Percentiles rank a stretch among this genome's conserved stretches.
These are phyloP conservation scores for Tephrocybe sp. DNA, from an alignment of 768 basidiomycete species.

Conservation along the genomic window DNA sequence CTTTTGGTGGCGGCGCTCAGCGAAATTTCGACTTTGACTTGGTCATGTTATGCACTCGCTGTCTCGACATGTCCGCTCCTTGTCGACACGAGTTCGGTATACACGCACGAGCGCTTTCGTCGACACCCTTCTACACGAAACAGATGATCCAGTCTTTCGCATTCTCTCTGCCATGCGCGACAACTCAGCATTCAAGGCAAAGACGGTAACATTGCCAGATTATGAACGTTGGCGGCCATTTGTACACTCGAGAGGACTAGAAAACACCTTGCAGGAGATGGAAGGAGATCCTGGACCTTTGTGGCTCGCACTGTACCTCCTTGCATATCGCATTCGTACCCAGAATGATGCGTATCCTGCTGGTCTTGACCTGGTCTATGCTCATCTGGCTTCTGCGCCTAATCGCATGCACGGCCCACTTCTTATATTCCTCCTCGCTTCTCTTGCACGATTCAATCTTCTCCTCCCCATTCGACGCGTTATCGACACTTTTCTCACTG, in stretches of 20 bases:
- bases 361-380: constrained; percentile 40
- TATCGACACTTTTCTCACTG: constrained; percentile 37
- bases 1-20: constrained; percentile 29
- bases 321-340: constrained; percentile 43
- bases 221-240: constrained; percentile 37
- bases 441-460: constrained; percentile 50
- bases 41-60: constrained; percentile 8
- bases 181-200: constrained; percentile 21
- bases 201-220: constrained; percentile 32
- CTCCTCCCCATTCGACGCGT: constrained; percentile 43
- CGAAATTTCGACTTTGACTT: background rate
- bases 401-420: constrained; percentile 36
- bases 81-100: constrained; percentile 17
- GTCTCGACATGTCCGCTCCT: constrained; percentile 12
- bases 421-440: constrained; percentile 42
- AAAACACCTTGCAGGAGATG: background rate
- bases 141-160: constrained; percentile 38
- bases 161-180: constrained; percentile 33
- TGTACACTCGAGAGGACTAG: constrained; percentile 14
- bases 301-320: constrained; percentile 56
- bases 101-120: constrained; percentile 29
- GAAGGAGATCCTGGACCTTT: constrained; percentile 30
- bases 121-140: constrained; percentile 30
- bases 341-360: constrained; percentile 41
- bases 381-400: constrained; percentile 32